Evolutionary conservation across 108 stramenopile genomes (phyloP).

Genomic region (Bacterosira constricta): DNA sequence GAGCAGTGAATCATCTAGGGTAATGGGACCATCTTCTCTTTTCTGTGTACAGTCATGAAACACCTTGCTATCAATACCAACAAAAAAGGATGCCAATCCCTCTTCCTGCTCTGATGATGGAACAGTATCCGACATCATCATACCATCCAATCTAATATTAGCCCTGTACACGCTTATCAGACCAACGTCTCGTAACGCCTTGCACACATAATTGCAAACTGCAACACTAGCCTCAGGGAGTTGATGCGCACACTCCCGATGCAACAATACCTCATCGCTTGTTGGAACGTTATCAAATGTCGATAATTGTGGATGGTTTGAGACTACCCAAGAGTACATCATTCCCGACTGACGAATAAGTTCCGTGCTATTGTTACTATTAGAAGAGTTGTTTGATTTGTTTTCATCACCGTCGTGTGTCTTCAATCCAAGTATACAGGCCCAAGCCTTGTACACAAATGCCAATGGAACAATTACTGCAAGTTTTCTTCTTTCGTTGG

Average conservation of each 20-base stretch:
- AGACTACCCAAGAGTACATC: conserved; percentile 42
- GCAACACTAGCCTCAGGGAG: conserved; percentile 17
- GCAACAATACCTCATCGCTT: too few relatives aligned
- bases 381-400: neutral
- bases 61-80: conserved; percentile 21
- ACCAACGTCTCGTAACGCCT: conserved; percentile 10
- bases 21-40: neutral
- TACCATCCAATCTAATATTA: conserved; percentile 5
- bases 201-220: conserved; percentile 39
- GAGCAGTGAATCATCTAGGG: conserved; percentile 5
- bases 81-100: conserved; percentile 28
- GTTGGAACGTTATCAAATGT: conserved; percentile 10
- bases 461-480: conserved; percentile 24
- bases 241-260: conserved; percentile 1
- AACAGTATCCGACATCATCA: neutral
- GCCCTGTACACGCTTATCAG: conserved; percentile 28
- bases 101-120: conserved; percentile 5
- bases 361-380: neutral
- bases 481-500: conserved; percentile 3
- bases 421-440: conserved; percentile 22
- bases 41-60: neutral
- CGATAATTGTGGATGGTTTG: conserved; percentile 23
- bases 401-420: too few relatives aligned
- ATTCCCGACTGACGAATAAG: conserved; percentile 10
- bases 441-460: conserved; percentile 35